Evolutionary conservation across 2,329 filamentous ascomycete species (phyloP).

Genomic region (Beauveria sp.): DNA sequence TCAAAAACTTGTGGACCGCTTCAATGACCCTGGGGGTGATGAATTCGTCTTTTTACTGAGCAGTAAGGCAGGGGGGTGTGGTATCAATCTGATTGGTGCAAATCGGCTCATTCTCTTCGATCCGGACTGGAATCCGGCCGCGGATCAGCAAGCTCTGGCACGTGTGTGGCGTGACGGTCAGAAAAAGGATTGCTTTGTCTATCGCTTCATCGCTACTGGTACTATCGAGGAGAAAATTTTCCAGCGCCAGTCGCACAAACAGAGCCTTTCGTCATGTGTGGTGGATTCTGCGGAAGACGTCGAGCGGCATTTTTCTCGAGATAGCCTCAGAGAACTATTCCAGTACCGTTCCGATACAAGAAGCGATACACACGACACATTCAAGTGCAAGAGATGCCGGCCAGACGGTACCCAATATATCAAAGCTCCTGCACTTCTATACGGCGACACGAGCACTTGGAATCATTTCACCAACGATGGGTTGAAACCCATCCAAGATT

Average conservation of each 20-base stretch:
- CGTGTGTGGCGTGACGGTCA: constrained; percentile 98
- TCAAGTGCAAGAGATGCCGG: constrained; percentile 94
- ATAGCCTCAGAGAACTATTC: constrained; percentile 86
- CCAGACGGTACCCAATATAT: constrained; percentile 79
- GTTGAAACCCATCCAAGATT: constrained; percentile 78
- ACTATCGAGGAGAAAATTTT: constrained; percentile 99
- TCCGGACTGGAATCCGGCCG: constrained; percentile 95
- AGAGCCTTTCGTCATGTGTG: constrained; percentile 90
- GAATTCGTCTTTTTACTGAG: constrained; percentile 96
- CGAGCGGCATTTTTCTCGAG: constrained; percentile 89
- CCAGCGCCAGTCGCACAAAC: constrained; percentile 96
- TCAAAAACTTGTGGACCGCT: constrained; percentile 93
- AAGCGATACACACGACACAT: constrained; percentile 95
- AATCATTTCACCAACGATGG: constrained; percentile 88
- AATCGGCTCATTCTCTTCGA: constrained; percentile 95
- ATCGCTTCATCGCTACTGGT: constrained; percentile 96
- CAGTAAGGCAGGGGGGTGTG: constrained; percentile 93
- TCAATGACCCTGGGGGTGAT: constrained; percentile 83
- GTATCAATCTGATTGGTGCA: constrained; percentile 89
- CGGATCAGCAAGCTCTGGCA: constrained; percentile 92
- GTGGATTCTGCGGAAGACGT: constrained; percentile 96
- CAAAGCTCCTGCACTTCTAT: constrained; percentile 90
- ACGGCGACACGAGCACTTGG: constrained; percentile 98
- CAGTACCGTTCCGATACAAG: constrained; percentile 78
- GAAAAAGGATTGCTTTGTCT: constrained; percentile 99